Evolutionary conservation across 768 basidiomycete species (phyloP), one percentile per base, ranked within the genome.

Genomic region (Phallus indusiatus): DNA sequence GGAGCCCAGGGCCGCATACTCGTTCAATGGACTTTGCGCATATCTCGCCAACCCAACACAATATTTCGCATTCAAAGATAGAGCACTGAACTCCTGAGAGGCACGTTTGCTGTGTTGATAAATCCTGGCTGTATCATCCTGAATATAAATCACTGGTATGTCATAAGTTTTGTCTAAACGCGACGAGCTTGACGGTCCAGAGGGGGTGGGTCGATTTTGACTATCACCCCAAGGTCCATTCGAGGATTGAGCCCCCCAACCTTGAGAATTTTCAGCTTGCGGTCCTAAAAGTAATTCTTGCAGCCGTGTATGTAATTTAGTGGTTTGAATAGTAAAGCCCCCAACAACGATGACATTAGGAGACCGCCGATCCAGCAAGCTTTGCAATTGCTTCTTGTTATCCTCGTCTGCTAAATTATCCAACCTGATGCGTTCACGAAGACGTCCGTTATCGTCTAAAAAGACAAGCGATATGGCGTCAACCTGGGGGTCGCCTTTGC

Each of bases 1-100:
- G 11, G 79, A 62, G 2, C 94, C 95, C 42, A 98, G 74, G 1
- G 94, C 91, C 17, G 90, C 88, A 68, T 90, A 94, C 69, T 98
- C 96, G 67, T 91, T 95, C 65, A 98, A 71, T 1, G 96, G 96
- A 67, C 85, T 95, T 72, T 98, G 96, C 5, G 82, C 78, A 66
- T 94, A 98, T 59, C 96, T 84, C 42, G 93, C 94, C 63, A 99
- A 75, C 55, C 92, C 96, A 52, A 98, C 79, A 67, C 95, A 97
- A 68, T 97, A 99, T 70, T 90, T 89, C 35, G 86, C 88, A 50
- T 86, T 84, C 4, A 81, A 74, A 0, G 90, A 82, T 47, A 95
- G 74, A 0, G 85, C 77, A 52, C 84, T 83, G 67, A 91, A 93
- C 71, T 98, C 96, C 54, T 84, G 84, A 28, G 79, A 76, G 1